Percentiles rank a stretch among this genome's conserved stretches.
Conservation (phyloP, 2,329 filamentous ascomycete species). For the Meredithiella fracta region DNA sequence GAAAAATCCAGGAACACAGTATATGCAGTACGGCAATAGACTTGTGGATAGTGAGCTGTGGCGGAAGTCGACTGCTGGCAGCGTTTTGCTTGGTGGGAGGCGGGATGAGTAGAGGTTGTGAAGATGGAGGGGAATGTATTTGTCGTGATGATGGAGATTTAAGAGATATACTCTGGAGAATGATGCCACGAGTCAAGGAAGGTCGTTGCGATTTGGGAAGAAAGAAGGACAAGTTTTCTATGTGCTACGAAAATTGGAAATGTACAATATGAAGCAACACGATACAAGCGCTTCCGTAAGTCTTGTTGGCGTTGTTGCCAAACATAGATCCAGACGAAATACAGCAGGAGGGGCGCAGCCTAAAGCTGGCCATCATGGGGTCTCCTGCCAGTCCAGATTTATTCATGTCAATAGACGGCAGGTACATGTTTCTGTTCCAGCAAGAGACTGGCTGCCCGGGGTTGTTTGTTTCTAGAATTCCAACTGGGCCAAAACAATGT, state of each 20-base stretch:
- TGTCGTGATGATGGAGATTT: not conserved
- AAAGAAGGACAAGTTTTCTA: not conserved
- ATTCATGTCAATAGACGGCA: conserved; percentile 2
- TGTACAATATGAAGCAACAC: too few relatives aligned
- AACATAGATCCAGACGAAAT: not conserved
- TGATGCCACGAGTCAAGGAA: not conserved
- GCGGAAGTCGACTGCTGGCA: not conserved
- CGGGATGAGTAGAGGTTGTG: not conserved
- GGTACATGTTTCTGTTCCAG: conserved; percentile 4
- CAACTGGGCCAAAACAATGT: not conserved
- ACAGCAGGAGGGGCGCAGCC: not conserved
- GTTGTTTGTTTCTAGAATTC: not conserved
- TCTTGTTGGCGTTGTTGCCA: not conserved
- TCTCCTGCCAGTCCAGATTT: not conserved
- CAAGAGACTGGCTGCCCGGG: not conserved
- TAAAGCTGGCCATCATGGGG: not conserved
- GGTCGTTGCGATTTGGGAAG: not conserved
- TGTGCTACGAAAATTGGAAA: too few relatives aligned
- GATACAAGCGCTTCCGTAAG: not conserved
- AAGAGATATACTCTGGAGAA: not conserved
- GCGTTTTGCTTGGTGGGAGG: not conserved
- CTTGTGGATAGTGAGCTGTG: not conserved
- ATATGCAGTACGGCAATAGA: not conserved
- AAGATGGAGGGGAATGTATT: not conserved
- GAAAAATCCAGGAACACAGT: conserved; percentile 5